phyloP scores from a whole-genome alignment of 148 eudicot genomes.

The Chenopodium berlandieri region DNA sequence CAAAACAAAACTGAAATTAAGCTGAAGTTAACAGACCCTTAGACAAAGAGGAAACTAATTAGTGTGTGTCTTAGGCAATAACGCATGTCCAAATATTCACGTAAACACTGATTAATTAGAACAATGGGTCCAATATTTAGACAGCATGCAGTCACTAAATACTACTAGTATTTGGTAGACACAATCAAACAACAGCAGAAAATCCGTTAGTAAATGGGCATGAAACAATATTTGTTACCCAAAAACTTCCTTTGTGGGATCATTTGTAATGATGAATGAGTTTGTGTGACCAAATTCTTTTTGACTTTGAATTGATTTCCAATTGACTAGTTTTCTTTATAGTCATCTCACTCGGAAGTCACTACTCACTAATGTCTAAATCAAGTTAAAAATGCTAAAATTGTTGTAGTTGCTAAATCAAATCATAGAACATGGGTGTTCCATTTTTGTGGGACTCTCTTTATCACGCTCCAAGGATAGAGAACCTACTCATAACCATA shows the following conservation, averaged over 20 bases:
- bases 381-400: neutral
- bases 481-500: neutral
- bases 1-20: too few species aligned
- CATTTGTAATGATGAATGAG: slow-evolving; percentile 12
- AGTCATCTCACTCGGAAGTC: neutral
- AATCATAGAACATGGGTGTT: neutral
- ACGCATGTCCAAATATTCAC: too few species aligned
- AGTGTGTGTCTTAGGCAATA: too few species aligned
- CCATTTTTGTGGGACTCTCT: neutral
- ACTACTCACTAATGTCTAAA: neutral
- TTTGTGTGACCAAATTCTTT: slow-evolving; percentile 4
- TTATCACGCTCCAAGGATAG: neutral
- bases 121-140: neutral
- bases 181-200: slow-evolving; percentile 8
- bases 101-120: too few species aligned
- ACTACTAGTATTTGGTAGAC: neutral
- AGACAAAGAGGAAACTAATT: too few species aligned
- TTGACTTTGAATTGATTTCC: slow-evolving; percentile 20
- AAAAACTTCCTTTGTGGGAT: slow-evolving; percentile 2
- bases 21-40: too few species aligned
- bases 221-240: neutral
- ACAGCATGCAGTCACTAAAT: too few species aligned
- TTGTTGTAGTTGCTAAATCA: neutral
- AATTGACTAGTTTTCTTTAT: slow-evolving; percentile 1
- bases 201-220: neutral